Evolutionary conservation across 1,284 basidiomycete species (phyloP).

Genomic region (Cryptococcus sp.): DNA sequence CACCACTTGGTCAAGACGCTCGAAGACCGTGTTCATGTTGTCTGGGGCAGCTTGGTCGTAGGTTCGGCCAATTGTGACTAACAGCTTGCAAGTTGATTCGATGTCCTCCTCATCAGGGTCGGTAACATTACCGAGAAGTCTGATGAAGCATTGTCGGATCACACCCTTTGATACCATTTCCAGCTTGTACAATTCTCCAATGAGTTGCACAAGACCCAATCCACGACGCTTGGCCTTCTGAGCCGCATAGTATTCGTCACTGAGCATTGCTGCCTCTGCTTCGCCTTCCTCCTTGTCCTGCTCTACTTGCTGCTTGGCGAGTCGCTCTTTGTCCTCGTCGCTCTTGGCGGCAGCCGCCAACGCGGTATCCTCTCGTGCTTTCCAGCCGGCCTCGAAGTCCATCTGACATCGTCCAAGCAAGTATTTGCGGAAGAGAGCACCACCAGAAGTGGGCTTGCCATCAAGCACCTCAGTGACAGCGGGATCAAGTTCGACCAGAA

Average conservation of each 20-base stretch:
- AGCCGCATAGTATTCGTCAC: slow-evolving; percentile 94
- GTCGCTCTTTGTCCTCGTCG: slow-evolving; percentile 59
- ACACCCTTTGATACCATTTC: slow-evolving; percentile 92
- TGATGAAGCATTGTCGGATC: slow-evolving; percentile 96
- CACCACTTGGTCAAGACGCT: slow-evolving; percentile 77
- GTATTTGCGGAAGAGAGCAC: slow-evolving; percentile 84
- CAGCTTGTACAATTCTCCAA: slow-evolving; percentile 96
- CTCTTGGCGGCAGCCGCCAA: slow-evolving; percentile 60
- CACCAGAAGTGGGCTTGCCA: slow-evolving; percentile 81
- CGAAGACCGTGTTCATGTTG: slow-evolving; percentile 92
- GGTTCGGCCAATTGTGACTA: slow-evolving; percentile 81
- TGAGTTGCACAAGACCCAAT: slow-evolving; percentile 95
- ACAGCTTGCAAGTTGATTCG: slow-evolving; percentile 89
- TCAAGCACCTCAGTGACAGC: slow-evolving; percentile 86
- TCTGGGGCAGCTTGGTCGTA: slow-evolving; percentile 71
- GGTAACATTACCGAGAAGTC: slow-evolving; percentile 85
- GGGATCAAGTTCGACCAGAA: slow-evolving; percentile 84
- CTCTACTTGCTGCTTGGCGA: slow-evolving; percentile 53
- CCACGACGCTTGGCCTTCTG: slow-evolving; percentile 97
- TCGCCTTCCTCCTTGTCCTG: slow-evolving; percentile 50
- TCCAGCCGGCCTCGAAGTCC: slow-evolving; percentile 86
- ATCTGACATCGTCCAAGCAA: slow-evolving; percentile 89
- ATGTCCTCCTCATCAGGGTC: slow-evolving; percentile 98
- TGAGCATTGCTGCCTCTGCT: slow-evolving; percentile 71
- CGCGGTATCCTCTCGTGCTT: slow-evolving; percentile 58